Conservation (phyloP, 2,329 filamentous ascomycete species). For the Phaeosphaeriaceae sp. region DNA sequence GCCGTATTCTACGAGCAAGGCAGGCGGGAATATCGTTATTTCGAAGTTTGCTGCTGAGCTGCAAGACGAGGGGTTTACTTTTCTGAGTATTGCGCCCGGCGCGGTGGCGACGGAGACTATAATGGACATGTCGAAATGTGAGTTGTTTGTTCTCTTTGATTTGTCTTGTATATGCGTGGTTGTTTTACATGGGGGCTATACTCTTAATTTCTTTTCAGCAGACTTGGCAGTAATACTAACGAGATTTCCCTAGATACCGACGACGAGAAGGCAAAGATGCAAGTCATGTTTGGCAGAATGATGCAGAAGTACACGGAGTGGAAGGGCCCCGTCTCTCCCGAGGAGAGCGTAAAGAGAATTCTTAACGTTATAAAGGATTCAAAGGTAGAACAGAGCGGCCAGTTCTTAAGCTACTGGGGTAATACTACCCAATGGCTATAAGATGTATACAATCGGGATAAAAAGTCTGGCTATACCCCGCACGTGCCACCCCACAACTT, state of each 20-base stretch:
- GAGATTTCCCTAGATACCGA: conserved; percentile 4
- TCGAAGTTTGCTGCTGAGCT: conserved; percentile 49
- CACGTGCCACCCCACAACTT: too few relatives aligned
- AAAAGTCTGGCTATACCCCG: too few relatives aligned
- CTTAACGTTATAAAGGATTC: conserved; percentile 13
- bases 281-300: conserved; percentile 13
- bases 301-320: conserved; percentile 14
- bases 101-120: conserved; percentile 11
- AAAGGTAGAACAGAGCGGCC: conserved; percentile 14
- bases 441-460: too few relatives aligned
- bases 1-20: conserved; percentile 48
- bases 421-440: conserved; percentile 3
- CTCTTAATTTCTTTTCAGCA: too few relatives aligned
- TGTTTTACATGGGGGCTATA: too few relatives aligned
- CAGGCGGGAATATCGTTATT: conserved; percentile 48
- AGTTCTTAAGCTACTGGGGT: conserved; percentile 18
- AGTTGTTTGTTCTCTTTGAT: background rate
- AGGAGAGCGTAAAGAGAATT: conserved; percentile 11
- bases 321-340: conserved; percentile 10
- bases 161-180: too few relatives aligned
- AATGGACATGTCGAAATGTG: conserved; percentile 7
- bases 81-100: conserved; percentile 15
- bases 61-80: conserved; percentile 15
- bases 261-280: conserved; percentile 12
- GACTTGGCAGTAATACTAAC: conserved; percentile 3